Evolutionary conservation across 1,139 yeast species (phyloP).

Genomic region (Casaregolazyma lundiana): DNA sequence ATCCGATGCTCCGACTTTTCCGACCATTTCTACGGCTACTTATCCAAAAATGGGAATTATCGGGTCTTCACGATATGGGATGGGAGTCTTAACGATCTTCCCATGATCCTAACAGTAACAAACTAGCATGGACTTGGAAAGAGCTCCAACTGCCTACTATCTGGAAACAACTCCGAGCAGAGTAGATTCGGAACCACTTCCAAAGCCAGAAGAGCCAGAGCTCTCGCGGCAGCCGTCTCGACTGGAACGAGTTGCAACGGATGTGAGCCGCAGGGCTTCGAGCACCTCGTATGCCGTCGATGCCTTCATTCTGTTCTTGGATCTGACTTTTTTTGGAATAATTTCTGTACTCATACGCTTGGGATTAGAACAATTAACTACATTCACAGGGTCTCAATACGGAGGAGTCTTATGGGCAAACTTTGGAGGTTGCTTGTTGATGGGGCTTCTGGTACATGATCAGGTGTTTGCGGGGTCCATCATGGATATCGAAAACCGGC

Average conservation of each 20-base stretch:
- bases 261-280: not conserved
- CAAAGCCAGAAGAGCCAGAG: not conserved
- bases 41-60: too few species aligned
- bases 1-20: too few species aligned
- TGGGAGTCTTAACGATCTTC: too few species aligned
- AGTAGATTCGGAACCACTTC: not conserved
- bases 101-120: too few species aligned
- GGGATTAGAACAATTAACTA: constrained; percentile 30
- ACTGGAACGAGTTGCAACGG: not conserved
- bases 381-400: constrained; percentile 36
- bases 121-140: too few species aligned
- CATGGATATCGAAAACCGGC: constrained; percentile 28
- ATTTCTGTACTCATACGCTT: constrained; percentile 31
- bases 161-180: too few species aligned
- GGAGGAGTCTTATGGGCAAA: constrained; percentile 73
- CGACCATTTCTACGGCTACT: too few species aligned
- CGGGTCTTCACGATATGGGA: too few species aligned
- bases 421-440: constrained; percentile 67
- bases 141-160: too few species aligned
- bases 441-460: constrained; percentile 44
- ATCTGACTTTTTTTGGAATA: constrained; percentile 31
- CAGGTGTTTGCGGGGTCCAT: constrained; percentile 12
- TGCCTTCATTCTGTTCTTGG: constrained; percentile 15
- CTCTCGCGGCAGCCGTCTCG: not conserved
- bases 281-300: not conserved